Evolutionary conservation across 352 stramenopile species (phyloP).

Genomic region (Phytopythium delawarense): DNA sequence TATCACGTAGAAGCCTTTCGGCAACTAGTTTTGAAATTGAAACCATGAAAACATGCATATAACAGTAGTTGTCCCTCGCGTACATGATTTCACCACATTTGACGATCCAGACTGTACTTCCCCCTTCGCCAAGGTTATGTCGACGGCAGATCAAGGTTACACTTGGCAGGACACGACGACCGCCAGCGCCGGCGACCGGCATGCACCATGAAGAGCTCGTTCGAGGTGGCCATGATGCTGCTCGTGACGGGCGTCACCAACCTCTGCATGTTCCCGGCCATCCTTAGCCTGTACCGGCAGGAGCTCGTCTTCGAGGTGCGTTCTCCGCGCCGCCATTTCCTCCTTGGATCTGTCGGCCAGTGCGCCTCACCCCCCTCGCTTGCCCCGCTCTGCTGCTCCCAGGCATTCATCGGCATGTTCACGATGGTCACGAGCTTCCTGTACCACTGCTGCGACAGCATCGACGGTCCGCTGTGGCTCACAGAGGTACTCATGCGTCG

Average conservation of each 20-base stretch:
- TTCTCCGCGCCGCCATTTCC: neutral
- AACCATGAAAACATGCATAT: neutral
- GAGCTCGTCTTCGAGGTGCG: conserved; percentile 73
- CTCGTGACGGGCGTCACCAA: conserved; percentile 71
- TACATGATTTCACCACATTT: conserved; percentile 1
- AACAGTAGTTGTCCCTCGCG: conserved; percentile 7
- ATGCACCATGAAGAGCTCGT: conserved; percentile 46
- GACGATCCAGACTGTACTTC: neutral
- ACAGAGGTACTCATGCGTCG: conserved; percentile 34
- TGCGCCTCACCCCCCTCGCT: neutral
- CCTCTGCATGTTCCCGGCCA: conserved; percentile 73
- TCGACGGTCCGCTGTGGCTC: conserved; percentile 68
- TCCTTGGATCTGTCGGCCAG: neutral
- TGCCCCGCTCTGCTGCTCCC: neutral
- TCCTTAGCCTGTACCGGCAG: conserved; percentile 49
- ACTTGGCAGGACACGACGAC: neutral
- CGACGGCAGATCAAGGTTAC: neutral
- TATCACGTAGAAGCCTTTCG: conserved; percentile 82
- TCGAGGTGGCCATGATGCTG: conserved; percentile 71
- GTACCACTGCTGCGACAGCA: conserved; percentile 78
- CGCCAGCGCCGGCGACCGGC: neutral
- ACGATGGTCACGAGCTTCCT: conserved; percentile 79
- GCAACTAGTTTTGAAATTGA: conserved; percentile 10
- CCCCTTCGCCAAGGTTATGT: neutral
- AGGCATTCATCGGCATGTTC: conserved; percentile 76